A percentile compares a stretch with the other conserved stretches of the same genome.
phyloP scores from a whole-genome alignment of 1,284 basidiomycete genomes.

The Ganoderma lingzhi region DNA sequence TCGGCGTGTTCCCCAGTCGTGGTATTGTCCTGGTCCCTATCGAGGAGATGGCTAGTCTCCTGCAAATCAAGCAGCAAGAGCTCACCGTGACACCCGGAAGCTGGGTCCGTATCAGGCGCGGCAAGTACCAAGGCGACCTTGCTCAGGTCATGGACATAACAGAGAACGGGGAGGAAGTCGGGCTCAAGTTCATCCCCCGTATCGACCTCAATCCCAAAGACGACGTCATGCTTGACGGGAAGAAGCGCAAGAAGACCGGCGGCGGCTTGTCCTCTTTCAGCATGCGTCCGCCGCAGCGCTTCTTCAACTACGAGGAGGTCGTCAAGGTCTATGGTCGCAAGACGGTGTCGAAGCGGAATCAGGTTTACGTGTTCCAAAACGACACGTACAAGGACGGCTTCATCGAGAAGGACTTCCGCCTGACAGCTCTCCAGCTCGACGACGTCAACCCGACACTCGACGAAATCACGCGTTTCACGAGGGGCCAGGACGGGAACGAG shows the following conservation, averaged over 20 bases:
- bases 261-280: constrained; percentile 50
- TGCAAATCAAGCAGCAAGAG: constrained; percentile 96
- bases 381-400: constrained; percentile 97
- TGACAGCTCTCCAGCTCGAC: constrained; percentile 83
- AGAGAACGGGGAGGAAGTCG: constrained; percentile 94
- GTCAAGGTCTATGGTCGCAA: constrained; percentile 86
- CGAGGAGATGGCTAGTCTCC: constrained; percentile 97
- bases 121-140: constrained; percentile 94
- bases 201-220: constrained; percentile 96
- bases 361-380: constrained; percentile 86
- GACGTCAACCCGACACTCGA: constrained; percentile 96
- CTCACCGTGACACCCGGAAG: constrained; percentile 86
- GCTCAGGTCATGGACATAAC: constrained; percentile 95
- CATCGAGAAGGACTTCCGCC: constrained; percentile 95
- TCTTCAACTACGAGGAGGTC: constrained; percentile 96
- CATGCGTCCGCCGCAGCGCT: constrained; percentile 88
- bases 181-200: constrained; percentile 94
- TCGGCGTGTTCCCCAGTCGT: constrained; percentile 88
- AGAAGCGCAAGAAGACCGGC: constrained; percentile 76
- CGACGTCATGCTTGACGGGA: constrained; percentile 67
- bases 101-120: constrained; percentile 96
- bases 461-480: constrained; percentile 92
- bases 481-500: constrained; percentile 69
- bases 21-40: constrained; percentile 92
- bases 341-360: constrained; percentile 76